Evolutionary conservation across 306 rosid species (phyloP).

Genomic region (Luffa acutangula): DNA sequence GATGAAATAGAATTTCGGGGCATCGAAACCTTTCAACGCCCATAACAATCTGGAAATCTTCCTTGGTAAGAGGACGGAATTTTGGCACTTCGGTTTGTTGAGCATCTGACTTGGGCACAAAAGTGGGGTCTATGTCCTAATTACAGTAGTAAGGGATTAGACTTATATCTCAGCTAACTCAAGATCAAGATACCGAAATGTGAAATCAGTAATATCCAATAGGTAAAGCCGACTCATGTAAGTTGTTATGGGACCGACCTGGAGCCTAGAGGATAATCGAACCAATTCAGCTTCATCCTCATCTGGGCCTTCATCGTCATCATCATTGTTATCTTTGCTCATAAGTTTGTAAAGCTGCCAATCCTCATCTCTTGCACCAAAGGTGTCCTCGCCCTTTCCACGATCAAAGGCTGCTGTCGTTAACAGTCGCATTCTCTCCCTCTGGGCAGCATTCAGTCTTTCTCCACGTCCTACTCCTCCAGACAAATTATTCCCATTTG

Average conservation of each 20-base stretch:
- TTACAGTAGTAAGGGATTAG: not conserved
- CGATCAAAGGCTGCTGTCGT: conserved; percentile 97
- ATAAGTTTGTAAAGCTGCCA: conserved; percentile 90
- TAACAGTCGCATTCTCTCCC: conserved; percentile 97
- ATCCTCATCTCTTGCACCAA: conserved; percentile 88
- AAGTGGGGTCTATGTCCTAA: conserved; percentile 79
- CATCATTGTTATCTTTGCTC: conserved; percentile 64
- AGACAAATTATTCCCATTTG: conserved; percentile 51
- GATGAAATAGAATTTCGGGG: conserved; percentile 78
- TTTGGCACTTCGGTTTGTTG: conserved; percentile 54
- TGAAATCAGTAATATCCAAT: not conserved
- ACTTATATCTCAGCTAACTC: not conserved
- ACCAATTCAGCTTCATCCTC: conserved; percentile 62
- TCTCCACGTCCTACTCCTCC: conserved; percentile 89
- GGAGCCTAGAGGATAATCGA: conserved; percentile 67
- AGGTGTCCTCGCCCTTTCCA: conserved; percentile 89
- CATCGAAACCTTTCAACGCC: conserved; percentile 93
- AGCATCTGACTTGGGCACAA: conserved; percentile 59
- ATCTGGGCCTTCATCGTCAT: conserved; percentile 68
- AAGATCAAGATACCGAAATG: not conserved
- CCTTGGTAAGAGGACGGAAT: conserved; percentile 52
- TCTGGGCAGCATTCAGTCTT: conserved; percentile 84
- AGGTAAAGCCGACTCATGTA: not conserved
- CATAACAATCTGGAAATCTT: conserved; percentile 68
- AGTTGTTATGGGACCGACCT: conserved; percentile 31